These are phyloP conservation scores for Domatiomyces globalis DNA, from an alignment of 2,329 filamentous ascomycete species.

Conservation along the genomic window DNA sequence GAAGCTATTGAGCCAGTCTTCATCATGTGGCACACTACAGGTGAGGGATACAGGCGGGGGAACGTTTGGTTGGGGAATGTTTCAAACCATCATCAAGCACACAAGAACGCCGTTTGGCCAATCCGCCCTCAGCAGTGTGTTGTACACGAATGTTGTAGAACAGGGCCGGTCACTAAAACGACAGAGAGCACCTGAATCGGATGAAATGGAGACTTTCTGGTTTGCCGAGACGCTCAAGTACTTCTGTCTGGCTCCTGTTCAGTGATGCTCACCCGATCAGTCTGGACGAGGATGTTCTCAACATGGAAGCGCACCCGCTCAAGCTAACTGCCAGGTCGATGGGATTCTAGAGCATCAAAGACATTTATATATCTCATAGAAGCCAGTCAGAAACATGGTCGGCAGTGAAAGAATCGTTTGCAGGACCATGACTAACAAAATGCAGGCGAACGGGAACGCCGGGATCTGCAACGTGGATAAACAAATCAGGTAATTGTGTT, in stretches of 20 bases:
- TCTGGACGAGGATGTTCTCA: slow-evolving; percentile 32
- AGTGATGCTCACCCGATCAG: slow-evolving; percentile 27
- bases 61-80: slow-evolving; percentile 64
- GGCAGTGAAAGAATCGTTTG: too few relatives aligned
- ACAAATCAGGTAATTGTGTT: background rate
- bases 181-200: slow-evolving; percentile 29
- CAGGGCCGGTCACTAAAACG: slow-evolving; percentile 39
- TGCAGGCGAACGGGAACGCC: background rate
- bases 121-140: slow-evolving; percentile 34
- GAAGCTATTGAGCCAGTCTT: slow-evolving; percentile 74
- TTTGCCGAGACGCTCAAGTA: slow-evolving; percentile 34
- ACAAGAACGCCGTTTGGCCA: slow-evolving; percentile 29
- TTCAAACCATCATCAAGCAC: slow-evolving; percentile 41
- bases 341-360: background rate
- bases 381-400: too few relatives aligned
- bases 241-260: slow-evolving; percentile 34
- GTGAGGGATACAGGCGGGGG: slow-evolving; percentile 48
- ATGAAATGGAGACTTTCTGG: slow-evolving; percentile 34
- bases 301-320: slow-evolving; percentile 29
- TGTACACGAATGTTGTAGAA: slow-evolving; percentile 38
- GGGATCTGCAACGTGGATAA: background rate
- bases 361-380: too few relatives aligned
- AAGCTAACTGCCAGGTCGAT: background rate
- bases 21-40: slow-evolving; percentile 61
- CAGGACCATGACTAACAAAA: too few relatives aligned